Evolutionary conservation across 2,329 filamentous ascomycete species (phyloP).

Genomic region (Triangularia setosa): DNA sequence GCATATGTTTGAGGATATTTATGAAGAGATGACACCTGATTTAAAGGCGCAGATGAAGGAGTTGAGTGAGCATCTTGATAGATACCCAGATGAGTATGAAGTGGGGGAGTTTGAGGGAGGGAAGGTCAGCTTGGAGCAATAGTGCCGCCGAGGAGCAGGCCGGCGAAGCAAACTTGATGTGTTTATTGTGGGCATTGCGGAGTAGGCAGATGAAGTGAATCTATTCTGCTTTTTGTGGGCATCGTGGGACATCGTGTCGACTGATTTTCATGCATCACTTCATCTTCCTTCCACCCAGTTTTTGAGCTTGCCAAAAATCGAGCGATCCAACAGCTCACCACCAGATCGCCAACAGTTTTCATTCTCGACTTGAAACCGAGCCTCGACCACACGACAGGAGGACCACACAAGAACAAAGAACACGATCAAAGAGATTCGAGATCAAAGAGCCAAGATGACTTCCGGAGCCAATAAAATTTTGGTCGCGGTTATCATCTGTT

Average conservation of each 20-base stretch:
- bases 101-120: constrained; percentile 33
- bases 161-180: background rate
- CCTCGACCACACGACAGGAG: background rate
- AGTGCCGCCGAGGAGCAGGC: constrained; percentile 9
- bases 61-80: constrained; percentile 72
- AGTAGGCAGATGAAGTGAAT: background rate
- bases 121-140: constrained; percentile 28
- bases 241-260: background rate
- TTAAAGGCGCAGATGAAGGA: constrained; percentile 65
- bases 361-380: background rate
- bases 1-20: constrained; percentile 80
- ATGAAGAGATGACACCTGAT: constrained; percentile 70
- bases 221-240: background rate
- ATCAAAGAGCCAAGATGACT: background rate
- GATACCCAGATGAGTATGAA: constrained; percentile 92
- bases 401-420: background rate
- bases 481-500: background rate
- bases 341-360: background rate
- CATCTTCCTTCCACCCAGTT: background rate
- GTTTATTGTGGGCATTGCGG: background rate
- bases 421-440: background rate
- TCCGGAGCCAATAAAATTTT: background rate
- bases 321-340: background rate
- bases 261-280: background rate
- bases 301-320: background rate